A percentile compares a stretch with the other conserved stretches of the same genome.
Conservation (phyloP, 2,329 filamentous ascomycete genomes). For the Trichoderma sp. region DNA sequence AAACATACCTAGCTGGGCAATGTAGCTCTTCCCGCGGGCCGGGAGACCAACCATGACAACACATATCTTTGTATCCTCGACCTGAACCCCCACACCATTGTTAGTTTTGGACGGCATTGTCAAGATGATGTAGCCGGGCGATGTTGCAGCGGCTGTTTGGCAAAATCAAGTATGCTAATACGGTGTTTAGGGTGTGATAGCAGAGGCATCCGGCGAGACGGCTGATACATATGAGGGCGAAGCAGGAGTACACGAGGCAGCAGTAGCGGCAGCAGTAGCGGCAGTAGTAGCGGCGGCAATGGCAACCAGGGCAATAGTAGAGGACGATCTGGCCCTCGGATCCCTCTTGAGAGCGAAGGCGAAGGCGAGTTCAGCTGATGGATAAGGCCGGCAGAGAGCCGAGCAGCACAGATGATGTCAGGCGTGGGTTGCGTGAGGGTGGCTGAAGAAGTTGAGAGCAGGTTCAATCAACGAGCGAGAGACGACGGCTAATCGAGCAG, state of each 20-base stretch:
- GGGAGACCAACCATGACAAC: constrained; percentile 98
- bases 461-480: background rate
- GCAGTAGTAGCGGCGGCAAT: background rate
- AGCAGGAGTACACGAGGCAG: background rate
- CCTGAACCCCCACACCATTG: constrained; percentile 75
- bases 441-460: background rate
- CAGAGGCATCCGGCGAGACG: constrained; percentile 20
- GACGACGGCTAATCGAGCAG: background rate
- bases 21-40: constrained; percentile 93
- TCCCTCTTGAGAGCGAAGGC: background rate
- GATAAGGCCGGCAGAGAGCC: background rate
- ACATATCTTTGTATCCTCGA: constrained; percentile 93
- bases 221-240: constrained; percentile 19
- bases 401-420: background rate
- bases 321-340: background rate
- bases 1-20: constrained; percentile 84
- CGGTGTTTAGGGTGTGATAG: constrained; percentile 19
- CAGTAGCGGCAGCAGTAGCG: background rate
- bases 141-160: constrained; percentile 5
- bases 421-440: constrained; percentile 11
- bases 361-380: background rate
- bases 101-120: constrained; percentile 46
- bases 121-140: constrained; percentile 8
- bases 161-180: constrained; percentile 15
- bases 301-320: background rate